Base-by-base conservation (phyloP, 768 basidiomycete genomes). In the Russula sp. region DNA sequence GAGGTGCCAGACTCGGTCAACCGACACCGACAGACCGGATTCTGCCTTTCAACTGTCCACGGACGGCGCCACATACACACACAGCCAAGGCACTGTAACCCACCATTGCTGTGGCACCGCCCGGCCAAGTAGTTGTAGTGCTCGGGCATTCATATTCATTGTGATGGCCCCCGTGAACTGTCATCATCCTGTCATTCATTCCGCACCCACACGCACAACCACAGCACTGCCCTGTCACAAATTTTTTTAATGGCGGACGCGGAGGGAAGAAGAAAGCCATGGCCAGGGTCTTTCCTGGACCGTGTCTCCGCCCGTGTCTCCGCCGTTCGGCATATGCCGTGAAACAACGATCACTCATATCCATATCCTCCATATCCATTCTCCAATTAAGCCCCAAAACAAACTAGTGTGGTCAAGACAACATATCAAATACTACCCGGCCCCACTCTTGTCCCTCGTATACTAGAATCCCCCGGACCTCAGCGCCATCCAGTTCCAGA, bases 371-470 rank as follows among this genome's bases (percentile, higher is more conserved):
- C n/a, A n/a, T n/a, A n/a, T n/a, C n/a, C n/a, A n/a, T n/a, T n/a
- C n/a, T n/a, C 28, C 44, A n/a, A 61, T 65, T 38, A 50, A 55
- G 16, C 54, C 64, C 59, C 38, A 40, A 38, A 40, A 40, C 32
- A 49, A 51, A 14, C 28, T 28, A 38, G 18, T 28, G 57, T 62
- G 58, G 38, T 75, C 69, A 78, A 58, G 72, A 71, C 66, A 82
- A 72, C 68, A 83, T 83, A 67, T 84, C 83, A 67, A 84, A 84
- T 60, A 82, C 87, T 52, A 78, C 88, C 72, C 88, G 84, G 70
- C 90, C 89, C 87, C 89, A 92, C 74, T 92, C 91, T 66, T 86
- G 82, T 14, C 84, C 84, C 59, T 89, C 84, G 71, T 86, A 87
- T 52, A 92, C 74, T 64, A 92, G 73, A 63, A 90, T 85, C 24